phyloP scores from a whole-genome alignment of 176 grass and related monocot species.

The Puya raimondii region DNA sequence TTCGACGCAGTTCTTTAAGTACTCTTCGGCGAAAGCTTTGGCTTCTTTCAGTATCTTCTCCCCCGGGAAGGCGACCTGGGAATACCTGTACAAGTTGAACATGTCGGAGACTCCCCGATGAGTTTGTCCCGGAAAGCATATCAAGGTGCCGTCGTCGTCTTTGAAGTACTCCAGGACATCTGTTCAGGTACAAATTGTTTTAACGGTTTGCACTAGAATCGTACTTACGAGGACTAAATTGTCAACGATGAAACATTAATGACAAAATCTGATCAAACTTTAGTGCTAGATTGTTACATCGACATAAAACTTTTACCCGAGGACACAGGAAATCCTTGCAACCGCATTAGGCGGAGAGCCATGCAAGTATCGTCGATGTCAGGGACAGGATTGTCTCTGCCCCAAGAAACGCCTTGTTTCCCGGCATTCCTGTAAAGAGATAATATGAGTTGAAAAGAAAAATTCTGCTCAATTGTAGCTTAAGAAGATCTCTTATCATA shows the following conservation, averaged over 20 bases:
- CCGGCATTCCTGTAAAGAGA: background rate
- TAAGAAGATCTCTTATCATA: no score
- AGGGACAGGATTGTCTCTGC: background rate
- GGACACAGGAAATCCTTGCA: constrained; percentile 37
- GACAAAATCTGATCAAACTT: background rate
- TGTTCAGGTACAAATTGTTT: background rate
- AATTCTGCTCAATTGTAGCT: no score
- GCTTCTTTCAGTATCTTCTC: constrained; percentile 34
- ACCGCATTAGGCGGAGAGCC: constrained; percentile 42
- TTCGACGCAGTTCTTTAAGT: constrained; percentile 20
- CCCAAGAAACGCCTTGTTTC: constrained; percentile 20
- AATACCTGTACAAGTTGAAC: constrained; percentile 33
- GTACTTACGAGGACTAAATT: background rate
- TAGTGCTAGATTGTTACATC: no score
- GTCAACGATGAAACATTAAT: background rate
- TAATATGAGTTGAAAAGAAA: background rate
- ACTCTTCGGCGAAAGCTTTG: constrained; percentile 10
- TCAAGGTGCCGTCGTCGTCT: constrained; percentile 26
- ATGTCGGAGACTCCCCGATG: constrained; percentile 21
- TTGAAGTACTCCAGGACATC: constrained; percentile 35
- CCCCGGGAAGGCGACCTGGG: constrained; percentile 26
- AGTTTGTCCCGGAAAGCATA: constrained; percentile 22
- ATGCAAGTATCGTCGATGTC: constrained; percentile 58
- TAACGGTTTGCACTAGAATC: background rate
- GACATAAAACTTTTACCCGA: constrained; percentile 11